Evolutionary conservation across 768 basidiomycete genomes (phyloP), one percentile per base, ranked within the genome.

Genomic region (Panellus pusillus): DNA sequence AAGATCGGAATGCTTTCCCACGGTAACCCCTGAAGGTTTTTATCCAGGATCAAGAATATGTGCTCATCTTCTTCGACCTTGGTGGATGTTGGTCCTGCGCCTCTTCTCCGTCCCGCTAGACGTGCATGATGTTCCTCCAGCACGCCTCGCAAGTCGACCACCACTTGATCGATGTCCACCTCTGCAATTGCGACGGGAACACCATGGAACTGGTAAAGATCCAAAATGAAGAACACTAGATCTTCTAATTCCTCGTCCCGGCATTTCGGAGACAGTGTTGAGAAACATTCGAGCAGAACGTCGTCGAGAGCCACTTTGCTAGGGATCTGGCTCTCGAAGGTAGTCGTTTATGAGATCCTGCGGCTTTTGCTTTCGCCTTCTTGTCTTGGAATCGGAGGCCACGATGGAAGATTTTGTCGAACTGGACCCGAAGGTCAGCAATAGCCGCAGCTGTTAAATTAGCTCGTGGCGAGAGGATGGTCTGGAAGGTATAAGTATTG

Each of bases 191-290:
- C 92, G 20, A 98, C 82, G 0, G 88, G 86, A 3, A 93, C 79
- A 1, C 96, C 95, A 57, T 94, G 87, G 71, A 96, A 91, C 65
- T 96, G 93, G 66, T 96, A 96, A 0, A 97, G 77, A 64, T 98
- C 97, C 19, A 98, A 76, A 29, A 98, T 79, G 72, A 96, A 98
- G 67, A 94, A 98, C 3, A 92, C 82, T 31, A 98, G 74, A 66
- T 99, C 97, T 68, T 98, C 97, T 9, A 98, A 75, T 65, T 99
- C 97, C 66, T 99, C 96, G 62, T 96, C 91, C 29, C 83, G 81
- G 61, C 90, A 93, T 62, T 84, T 83, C 0, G 91, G 84, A 2
- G 90, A 84, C 2, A 99, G 72, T 0, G 84, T 84, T 1, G 91
- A 86, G 65, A 99, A 92, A 68, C 92, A 93, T 58, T 89, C 82